Percentiles rank a stretch among this genome's conserved stretches.
Evolutionary conservation across 2,329 filamentous ascomycete genomes (phyloP).

Genomic region (Trichoderma sp.): DNA sequence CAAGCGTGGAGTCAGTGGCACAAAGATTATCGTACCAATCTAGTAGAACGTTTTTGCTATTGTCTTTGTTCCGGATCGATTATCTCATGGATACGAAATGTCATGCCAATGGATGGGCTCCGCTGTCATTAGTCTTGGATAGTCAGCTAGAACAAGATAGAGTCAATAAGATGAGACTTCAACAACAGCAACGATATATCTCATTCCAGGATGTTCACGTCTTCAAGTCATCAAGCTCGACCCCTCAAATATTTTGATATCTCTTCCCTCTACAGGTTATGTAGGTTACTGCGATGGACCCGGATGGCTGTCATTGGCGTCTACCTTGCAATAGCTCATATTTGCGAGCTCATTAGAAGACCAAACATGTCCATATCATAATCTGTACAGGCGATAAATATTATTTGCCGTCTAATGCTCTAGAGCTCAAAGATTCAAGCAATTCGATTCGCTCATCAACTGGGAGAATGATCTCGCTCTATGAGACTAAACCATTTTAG

Average conservation of each 20-base stretch:
- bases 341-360: background rate
- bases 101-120: background rate
- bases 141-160: background rate
- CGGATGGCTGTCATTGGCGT: background rate
- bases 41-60: background rate
- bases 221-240: too few species aligned
- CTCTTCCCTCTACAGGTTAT: background rate
- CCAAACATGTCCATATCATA: background rate
- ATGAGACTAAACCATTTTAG: background rate
- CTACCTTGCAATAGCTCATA: background rate
- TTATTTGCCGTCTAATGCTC: background rate
- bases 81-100: background rate
- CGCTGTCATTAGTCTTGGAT: background rate
- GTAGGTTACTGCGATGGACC: background rate
- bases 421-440: background rate
- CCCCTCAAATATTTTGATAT: too few species aligned
- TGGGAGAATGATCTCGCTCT: background rate
- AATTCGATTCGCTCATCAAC: background rate
- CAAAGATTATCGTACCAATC: background rate
- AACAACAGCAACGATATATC: too few species aligned
- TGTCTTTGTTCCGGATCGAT: background rate
- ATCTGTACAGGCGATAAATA: background rate
- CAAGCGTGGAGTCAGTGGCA: background rate
- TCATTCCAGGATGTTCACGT: too few species aligned
- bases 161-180: too few species aligned